A percentile compares a stretch with the other conserved stretches of the same genome.
phyloP scores from a whole-genome alignment of 306 rosid species.

The Citrullus mucosospermus region DNA sequence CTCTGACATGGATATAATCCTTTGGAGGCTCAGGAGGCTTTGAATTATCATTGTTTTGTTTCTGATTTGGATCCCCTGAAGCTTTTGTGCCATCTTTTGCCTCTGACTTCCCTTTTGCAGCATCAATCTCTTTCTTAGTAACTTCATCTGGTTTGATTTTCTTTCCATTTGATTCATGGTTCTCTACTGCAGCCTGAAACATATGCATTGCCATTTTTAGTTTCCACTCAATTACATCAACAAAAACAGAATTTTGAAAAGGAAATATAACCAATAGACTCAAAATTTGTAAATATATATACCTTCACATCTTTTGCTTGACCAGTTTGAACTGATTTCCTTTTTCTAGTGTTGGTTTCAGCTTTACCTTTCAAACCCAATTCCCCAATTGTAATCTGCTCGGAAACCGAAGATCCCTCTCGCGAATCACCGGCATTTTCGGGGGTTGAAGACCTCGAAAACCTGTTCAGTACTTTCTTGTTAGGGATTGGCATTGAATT shows the following conservation, averaged over 20 bases:
- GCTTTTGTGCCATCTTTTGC: slow-evolving; percentile 11
- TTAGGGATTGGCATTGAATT: slow-evolving; percentile 10
- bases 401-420: slow-evolving; percentile 48
- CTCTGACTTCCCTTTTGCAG: slow-evolving; percentile 21
- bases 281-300: slow-evolving; percentile 10
- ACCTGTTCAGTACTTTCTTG: slow-evolving; percentile 18
- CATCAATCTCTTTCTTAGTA: slow-evolving; percentile 26
- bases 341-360: slow-evolving; percentile 20
- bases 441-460: slow-evolving; percentile 32
- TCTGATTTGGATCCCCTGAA: slow-evolving; percentile 16
- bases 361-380: slow-evolving; percentile 19
- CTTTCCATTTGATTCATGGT: slow-evolving; percentile 24
- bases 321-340: slow-evolving; percentile 31
- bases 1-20: slow-evolving; percentile 90
- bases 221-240: background rate
- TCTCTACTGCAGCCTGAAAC: slow-evolving; percentile 19
- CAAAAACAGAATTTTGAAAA: background rate
- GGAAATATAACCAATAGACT: background rate
- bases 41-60: slow-evolving; percentile 25
- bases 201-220: background rate
- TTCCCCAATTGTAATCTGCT: slow-evolving; percentile 36
- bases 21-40: slow-evolving; percentile 61
- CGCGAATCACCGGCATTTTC: slow-evolving; percentile 35
- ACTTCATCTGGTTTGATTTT: slow-evolving; percentile 30
- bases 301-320: slow-evolving; percentile 35